Evolutionary conservation across 2,329 filamentous ascomycete genomes (phyloP), one percentile per base, ranked within the genome.

Genomic region (Verticillium klebahnii): DNA sequence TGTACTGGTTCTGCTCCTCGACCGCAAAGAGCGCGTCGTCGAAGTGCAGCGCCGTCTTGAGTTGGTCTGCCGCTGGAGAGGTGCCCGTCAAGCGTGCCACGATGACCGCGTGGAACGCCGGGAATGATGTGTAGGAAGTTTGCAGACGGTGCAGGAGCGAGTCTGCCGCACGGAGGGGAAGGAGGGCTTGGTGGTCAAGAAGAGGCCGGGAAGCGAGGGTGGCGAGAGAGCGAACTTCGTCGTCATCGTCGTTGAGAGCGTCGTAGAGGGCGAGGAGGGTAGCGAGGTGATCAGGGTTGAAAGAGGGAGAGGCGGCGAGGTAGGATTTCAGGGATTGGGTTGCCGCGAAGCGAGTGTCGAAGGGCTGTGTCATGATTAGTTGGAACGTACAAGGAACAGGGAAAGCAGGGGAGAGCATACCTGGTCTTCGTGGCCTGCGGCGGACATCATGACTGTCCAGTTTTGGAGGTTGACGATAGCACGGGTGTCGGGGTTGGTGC

Each of bases 1-100:
- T 80, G 73, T 92, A 98, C n/a, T 97, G 82, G 71, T 99, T 99
- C 72, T 96, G 93, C 72, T 96, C 93, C 75, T 99, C 95, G 61
- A 92, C 83, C 0, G 85, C 89, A 72, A 99, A 99, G 0, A 99
- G 83, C 3, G 88, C 81, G 65, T 87, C 85, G 70, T 91, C 85
- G 67, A 82, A 78, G 61, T 77, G 74, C 69, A 86, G 72, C 4
- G 83, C 81, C 9, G 71, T 65, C 3, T 70, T 64, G 23, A 88
- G 75, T 61, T 82, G 78, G 1, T 67, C 58, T 62, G n/a, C 62
- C 57, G 56, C 57, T 45, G 61, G 67, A 57, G 15, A 71, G 70
- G 62, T 72, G 31, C 78, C 77, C 17, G 72, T 70, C 67, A 85
- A 75, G 25, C 83, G 78, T 40, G 71, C 70, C 5, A 73, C 74